Percentiles rank a stretch among this genome's conserved stretches.
phyloP scores from a whole-genome alignment of 2,329 filamentous ascomycete species.

The Penicillium occitanis region DNA sequence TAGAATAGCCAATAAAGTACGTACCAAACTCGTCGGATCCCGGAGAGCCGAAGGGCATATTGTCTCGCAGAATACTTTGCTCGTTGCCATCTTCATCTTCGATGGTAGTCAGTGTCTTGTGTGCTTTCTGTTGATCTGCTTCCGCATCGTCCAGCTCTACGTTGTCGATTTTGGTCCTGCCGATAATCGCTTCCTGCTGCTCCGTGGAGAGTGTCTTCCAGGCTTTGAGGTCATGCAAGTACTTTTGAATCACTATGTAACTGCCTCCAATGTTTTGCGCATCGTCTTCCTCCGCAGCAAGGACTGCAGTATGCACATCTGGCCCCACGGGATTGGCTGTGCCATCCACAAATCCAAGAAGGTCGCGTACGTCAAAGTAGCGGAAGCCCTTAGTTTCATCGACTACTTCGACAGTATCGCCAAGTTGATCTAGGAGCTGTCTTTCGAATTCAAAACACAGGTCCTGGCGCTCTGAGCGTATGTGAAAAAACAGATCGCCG shows the following conservation, averaged over 20 bases:
- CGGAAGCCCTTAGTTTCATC: conserved; percentile 60
- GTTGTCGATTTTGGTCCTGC: conserved; percentile 59
- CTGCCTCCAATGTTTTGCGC: conserved; percentile 46
- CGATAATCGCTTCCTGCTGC: conserved; percentile 57
- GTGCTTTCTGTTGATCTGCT: conserved; percentile 48
- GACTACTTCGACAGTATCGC: conserved; percentile 48
- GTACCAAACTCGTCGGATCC: conserved; percentile 55
- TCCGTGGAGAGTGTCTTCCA: conserved; percentile 53
- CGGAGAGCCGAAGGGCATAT: conserved; percentile 61
- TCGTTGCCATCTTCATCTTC: conserved; percentile 53
- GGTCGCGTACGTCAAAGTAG: conserved; percentile 60
- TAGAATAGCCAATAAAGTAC: conserved; percentile 59
- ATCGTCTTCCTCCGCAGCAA: conserved; percentile 39
- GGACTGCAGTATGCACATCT: conserved; percentile 44
- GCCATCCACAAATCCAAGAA: conserved; percentile 61
- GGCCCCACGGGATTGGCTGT: conserved; percentile 58
- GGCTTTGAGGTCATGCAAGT: conserved; percentile 52
- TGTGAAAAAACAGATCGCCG: conserved; percentile 60
- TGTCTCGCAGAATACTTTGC: conserved; percentile 57
- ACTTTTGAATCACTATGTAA: conserved; percentile 62
- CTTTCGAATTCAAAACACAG: conserved; percentile 60
- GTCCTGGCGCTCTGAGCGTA: conserved; percentile 57
- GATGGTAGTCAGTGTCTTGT: conserved; percentile 58
- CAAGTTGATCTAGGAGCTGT: conserved; percentile 53
- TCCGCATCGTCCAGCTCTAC: conserved; percentile 56